Base-by-base conservation (phyloP, 2,329 filamentous ascomycete species). In the Claviceps pazoutovae region DNA sequence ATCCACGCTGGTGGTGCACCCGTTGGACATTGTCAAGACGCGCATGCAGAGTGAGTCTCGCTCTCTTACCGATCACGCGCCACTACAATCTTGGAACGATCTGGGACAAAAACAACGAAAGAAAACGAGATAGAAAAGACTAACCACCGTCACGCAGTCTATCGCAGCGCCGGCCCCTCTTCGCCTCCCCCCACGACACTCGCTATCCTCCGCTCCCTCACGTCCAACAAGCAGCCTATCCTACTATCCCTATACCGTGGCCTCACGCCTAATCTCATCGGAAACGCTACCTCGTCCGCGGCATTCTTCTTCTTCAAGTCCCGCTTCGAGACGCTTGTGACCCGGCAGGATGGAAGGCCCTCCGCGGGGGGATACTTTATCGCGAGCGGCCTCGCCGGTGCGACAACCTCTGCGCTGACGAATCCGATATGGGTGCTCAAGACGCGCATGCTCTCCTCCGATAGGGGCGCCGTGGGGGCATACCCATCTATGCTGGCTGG, bases 371-470 rank as follows among this genome's bases (percentile, higher is more conserved):
- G 95, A 67, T 95, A 90, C 71, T 91, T 96, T 64, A 61, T 84
- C 46, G 81, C 89, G 4, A 90, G 86, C 37, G 86, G 73, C n/a
- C 62, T 75, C 30, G 72, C 76, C 57, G 90, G 91, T 34, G 73
- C 84, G 17, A 67, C 87, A 42, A 95, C 89, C 1, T 85, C 90
- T 44, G 70, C 87, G 34, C 75, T 91, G 57, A 97, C 93, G 34
- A 97, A 97, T 65, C 93, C 93, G 2, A 83, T 98, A 60, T 98
- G 93, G 93, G 93, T 98, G 2, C 82, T 98, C 66, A 97, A 97
- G 73, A 97, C 91, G 8, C 85, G 93, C 56, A 97, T 98, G 89
- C 74, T 97, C 23, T 88, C 89, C 34, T 90, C 87, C 4, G 87
- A 93, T 58, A 79, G 80, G 48, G 74, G 79, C 51, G 76, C 81